A percentile compares a stretch with the other conserved stretches of the same genome.
Evolutionary conservation across 805 yeast species (phyloP).

Genomic region (Wickerhamiella azymoides): DNA sequence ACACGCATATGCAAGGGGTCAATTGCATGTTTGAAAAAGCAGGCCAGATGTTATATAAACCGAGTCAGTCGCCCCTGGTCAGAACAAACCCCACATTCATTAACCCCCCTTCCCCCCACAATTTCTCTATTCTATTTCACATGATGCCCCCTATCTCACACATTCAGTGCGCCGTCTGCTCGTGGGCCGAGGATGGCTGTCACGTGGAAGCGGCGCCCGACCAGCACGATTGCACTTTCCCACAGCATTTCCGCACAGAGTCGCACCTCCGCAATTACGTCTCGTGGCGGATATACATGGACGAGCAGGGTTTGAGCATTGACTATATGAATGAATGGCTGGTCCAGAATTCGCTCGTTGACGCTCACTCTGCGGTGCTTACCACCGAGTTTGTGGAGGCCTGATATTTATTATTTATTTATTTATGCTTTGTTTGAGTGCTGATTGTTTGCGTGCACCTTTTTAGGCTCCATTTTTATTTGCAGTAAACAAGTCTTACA

Average conservation of each 20-base stretch:
- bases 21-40: slow-evolving; percentile 1
- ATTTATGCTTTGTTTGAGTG: no score
- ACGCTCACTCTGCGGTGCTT: slow-evolving; percentile 8
- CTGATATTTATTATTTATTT: not conserved
- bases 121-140: not conserved
- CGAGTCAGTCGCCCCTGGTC: not conserved
- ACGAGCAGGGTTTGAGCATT: slow-evolving; percentile 19
- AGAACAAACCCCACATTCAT: not conserved
- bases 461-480: no score
- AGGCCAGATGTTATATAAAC: slow-evolving; percentile 3
- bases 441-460: no score
- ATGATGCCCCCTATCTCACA: not conserved
- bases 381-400: not conserved
- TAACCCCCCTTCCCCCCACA: not conserved
- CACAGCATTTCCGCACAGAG: slow-evolving; percentile 18
- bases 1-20: slow-evolving; percentile 4
- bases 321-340: slow-evolving; percentile 23
- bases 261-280: slow-evolving; percentile 18
- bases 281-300: slow-evolving; percentile 19
- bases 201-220: not conserved
- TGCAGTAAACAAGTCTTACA: no score
- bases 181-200: slow-evolving; percentile 19
- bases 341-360: slow-evolving; percentile 17
- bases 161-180: slow-evolving; percentile 19
- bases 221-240: slow-evolving; percentile 5